Conservation (phyloP, 2,329 filamentous ascomycete species). For the Tolypocladium ovalisporum region DNA sequence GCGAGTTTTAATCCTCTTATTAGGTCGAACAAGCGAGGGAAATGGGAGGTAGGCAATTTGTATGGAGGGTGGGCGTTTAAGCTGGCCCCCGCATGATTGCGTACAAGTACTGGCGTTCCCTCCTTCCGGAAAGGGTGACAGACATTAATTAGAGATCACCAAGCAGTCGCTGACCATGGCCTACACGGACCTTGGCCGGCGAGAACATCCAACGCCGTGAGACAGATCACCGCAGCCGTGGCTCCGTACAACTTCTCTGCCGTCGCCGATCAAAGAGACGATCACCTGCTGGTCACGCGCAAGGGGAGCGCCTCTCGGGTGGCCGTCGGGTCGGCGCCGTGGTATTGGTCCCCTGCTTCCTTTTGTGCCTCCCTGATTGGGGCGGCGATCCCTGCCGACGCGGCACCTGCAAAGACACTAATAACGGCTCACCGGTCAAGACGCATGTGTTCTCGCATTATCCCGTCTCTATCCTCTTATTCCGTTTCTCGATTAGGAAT, state of each 20-base stretch:
- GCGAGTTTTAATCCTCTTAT: no score
- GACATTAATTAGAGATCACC: background rate
- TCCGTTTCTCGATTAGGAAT: background rate
- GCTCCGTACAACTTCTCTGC: background rate
- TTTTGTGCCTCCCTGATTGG: background rate
- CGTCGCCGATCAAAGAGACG: background rate
- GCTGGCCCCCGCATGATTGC: no score
- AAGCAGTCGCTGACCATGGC: background rate
- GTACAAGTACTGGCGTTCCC: no score
- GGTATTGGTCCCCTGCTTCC: background rate
- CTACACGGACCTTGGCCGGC: background rate
- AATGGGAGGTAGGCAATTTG: no score
- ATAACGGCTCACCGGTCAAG: background rate
- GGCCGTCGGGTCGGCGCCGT: background rate
- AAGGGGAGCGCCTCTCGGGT: background rate
- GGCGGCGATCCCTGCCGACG: background rate
- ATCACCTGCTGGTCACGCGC: background rate
- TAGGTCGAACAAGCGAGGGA: no score
- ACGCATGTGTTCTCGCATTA: background rate
- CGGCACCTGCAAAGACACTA: background rate
- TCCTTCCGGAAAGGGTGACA: no score
- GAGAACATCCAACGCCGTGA: background rate
- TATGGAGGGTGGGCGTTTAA: no score
- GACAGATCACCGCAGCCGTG: background rate
- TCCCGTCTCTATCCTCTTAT: background rate